Conservation (phyloP, 140 eudicot genomes). For the Ambrosia hybrid region DNA sequence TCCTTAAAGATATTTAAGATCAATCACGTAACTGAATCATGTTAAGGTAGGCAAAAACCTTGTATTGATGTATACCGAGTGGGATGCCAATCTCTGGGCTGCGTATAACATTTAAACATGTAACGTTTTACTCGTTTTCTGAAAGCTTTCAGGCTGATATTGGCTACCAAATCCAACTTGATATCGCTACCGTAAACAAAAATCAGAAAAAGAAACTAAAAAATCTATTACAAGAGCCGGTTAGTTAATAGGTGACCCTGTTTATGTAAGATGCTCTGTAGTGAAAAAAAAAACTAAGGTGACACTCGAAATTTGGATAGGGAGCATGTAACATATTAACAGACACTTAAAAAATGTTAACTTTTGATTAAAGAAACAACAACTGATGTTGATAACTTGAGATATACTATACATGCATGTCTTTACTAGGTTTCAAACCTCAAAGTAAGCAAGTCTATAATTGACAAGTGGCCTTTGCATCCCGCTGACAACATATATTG, state of each 20-base stretch:
- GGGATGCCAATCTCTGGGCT: slow-evolving; percentile 84
- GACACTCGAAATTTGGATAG: too few relatives aligned
- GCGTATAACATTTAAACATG: slow-evolving; percentile 90
- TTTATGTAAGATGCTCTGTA: too few relatives aligned
- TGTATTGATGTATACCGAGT: slow-evolving; percentile 86
- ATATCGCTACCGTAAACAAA: slow-evolving; percentile 74
- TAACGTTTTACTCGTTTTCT: slow-evolving; percentile 83
- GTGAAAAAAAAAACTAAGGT: too few relatives aligned
- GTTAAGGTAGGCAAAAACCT: slow-evolving; percentile 46
- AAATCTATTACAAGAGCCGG: slow-evolving; percentile 12
- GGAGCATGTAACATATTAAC: too few relatives aligned
- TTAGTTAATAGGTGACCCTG: too few relatives aligned
- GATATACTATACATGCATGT: too few relatives aligned
- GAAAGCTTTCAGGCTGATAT: slow-evolving; percentile 84
- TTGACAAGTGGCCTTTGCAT: too few relatives aligned
- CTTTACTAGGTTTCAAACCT: too few relatives aligned
- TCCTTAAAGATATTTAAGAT: slow-evolving; percentile 1
- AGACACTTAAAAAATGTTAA: background rate
- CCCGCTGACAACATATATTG: too few relatives aligned
- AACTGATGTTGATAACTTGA: too few relatives aligned
- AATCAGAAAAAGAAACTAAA: slow-evolving; percentile 42
- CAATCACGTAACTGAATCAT: slow-evolving; percentile 21
- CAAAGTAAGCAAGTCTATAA: too few relatives aligned
- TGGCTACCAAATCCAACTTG: slow-evolving; percentile 99
- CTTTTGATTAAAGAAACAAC: too few relatives aligned